Base-by-base conservation (phyloP, 352 stramenopile genomes). In the Pythium phragmitis region DNA sequence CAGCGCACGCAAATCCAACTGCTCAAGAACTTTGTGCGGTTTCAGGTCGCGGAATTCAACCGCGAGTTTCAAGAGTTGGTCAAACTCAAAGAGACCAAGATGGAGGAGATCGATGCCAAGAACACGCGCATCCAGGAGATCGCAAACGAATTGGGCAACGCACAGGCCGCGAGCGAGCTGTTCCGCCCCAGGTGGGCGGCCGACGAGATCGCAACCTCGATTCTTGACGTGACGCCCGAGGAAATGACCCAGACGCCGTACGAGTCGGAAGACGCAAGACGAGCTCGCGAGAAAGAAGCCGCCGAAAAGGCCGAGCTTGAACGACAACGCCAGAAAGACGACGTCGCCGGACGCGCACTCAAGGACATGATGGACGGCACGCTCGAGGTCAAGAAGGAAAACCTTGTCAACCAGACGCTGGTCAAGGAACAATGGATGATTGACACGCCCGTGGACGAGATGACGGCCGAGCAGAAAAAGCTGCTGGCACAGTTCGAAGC, bases 331-430 rank as follows among this genome's bases (percentile, higher is more conserved):
- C 79, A 92, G 33, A 89, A 92, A 41, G 91, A 97, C 67, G 86
- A 97, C 60, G 83, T 91, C 5, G 76, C 80, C 0, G 80, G 79
- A 0, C 88, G 91, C 2, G 91, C 88, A 7, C 68, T 98, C 5
- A 60, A 80, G 0, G 91, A 98, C 57, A 98, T 98, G 93, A 98
- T 98, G 93, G 76, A 97, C 68, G 93, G 92, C 26, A 98, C 92
- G 33, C 74, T 98, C 11, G 92, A 98, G 59, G 79, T 82, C 3
- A 96, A 94, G 60, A 96, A 94, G 56, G 89, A 97, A 21, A 76
- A 73, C 9, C 63, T 88, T 2, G 80, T 82, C 5, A 76, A 75
- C 0, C 75, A 91, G 30, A 79, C 77, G 30, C 60, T 85, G 8
- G 77, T 89, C 33, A 92, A 96, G 45, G 85, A 94, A 50, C 68